A percentile compares a stretch with the other conserved stretches of the same genome.
Conservation (phyloP, 345 rosid genomes). For the Brassica juncea region DNA sequence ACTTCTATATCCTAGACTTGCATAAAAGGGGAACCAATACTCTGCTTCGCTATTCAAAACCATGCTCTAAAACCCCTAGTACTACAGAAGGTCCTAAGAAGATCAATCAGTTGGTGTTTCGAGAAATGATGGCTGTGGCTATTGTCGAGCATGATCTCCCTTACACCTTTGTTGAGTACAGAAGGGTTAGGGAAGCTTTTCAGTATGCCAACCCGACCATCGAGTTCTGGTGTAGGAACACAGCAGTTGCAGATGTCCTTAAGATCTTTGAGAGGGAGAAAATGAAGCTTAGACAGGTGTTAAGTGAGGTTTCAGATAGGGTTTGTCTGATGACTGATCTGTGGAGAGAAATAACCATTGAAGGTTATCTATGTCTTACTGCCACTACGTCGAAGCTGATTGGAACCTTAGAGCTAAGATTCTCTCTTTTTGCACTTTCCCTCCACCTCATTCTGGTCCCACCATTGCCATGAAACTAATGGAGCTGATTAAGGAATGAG, state of each 20-base stretch:
- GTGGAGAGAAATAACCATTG: background rate
- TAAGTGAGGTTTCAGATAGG: background rate
- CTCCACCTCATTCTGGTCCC: background rate
- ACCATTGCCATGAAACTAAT: background rate
- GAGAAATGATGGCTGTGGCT: background rate
- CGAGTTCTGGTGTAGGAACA: background rate
- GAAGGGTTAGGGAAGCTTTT: background rate
- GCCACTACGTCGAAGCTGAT: background rate
- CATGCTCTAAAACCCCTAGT: background rate
- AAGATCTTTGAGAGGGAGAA: background rate
- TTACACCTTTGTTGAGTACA: background rate
- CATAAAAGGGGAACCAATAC: background rate
- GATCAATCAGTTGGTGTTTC: background rate
- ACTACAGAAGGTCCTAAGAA: background rate
- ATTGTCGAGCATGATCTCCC: background rate
- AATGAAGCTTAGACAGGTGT: background rate
- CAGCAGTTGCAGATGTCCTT: background rate
- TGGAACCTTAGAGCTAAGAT: background rate
- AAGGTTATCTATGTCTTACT: background rate
- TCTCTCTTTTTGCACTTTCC: background rate
- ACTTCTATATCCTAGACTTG: background rate
- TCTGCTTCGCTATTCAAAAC: too few relatives aligned
- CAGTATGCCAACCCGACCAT: background rate
- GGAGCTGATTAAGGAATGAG: background rate
- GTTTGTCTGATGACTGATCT: background rate